A percentile compares a stretch with the other conserved stretches of the same genome.
phyloP scores from a whole-genome alignment of 768 basidiomycete genomes.

The Tricholoma sp. region DNA sequence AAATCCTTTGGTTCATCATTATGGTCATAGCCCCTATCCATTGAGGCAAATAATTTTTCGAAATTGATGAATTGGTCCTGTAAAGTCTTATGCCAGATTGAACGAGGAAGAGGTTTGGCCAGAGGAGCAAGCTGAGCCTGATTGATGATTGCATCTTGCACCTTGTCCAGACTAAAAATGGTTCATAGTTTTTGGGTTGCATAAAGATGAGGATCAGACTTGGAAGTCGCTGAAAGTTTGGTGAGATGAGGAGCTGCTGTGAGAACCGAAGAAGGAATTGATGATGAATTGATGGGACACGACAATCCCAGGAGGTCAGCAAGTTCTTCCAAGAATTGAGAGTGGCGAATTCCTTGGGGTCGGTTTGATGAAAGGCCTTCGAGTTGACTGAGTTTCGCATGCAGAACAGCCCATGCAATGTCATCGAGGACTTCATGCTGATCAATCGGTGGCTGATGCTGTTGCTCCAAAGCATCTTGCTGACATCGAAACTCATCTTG shows the following conservation, averaged over 20 bases:
- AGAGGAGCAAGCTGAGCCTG: no score
- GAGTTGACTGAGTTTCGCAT: not conserved
- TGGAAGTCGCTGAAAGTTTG: not conserved
- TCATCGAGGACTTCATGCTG: not conserved
- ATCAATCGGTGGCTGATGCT: not conserved
- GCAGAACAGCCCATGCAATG: not conserved
- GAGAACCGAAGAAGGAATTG: slow-evolving; percentile 5
- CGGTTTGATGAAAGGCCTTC: not conserved
- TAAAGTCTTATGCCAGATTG: not conserved
- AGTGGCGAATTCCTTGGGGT: not conserved
- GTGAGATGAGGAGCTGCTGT: slow-evolving; percentile 13
- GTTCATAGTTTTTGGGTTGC: slow-evolving; percentile 3
- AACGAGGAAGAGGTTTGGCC: slow-evolving; percentile 1
- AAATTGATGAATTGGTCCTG: not conserved
- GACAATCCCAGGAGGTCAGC: not conserved
- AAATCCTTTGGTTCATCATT: not conserved
- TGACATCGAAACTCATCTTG: not conserved
- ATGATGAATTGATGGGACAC: not conserved
- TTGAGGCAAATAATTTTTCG: no score
- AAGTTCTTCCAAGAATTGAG: not conserved
- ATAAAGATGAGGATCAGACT: slow-evolving; percentile 12
- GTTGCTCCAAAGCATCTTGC: not conserved
- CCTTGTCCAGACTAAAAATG: slow-evolving; percentile 1
- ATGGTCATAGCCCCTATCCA: no score
- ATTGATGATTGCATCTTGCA: no score